A percentile compares a stretch with the other conserved stretches of the same genome.
Conservation (phyloP, 2,329 filamentous ascomycete genomes). For the Penicillium digitatum region DNA sequence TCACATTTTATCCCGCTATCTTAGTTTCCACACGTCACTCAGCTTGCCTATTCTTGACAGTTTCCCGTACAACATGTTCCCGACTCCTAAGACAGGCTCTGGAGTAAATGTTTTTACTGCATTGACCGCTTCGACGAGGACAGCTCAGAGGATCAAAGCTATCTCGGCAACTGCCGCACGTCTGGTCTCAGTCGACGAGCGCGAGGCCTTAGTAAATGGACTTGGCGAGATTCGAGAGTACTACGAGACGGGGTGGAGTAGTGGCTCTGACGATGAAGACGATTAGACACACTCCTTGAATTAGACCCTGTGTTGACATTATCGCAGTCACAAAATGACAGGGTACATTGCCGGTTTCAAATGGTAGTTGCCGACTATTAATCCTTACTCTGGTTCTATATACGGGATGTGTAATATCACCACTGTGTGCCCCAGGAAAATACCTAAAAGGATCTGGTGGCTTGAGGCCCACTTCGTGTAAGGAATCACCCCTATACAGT, state of each 20-base stretch:
- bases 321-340: background rate
- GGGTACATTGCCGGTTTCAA: background rate
- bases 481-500: background rate
- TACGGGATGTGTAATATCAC: background rate
- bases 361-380: background rate
- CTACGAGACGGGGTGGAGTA: constrained; percentile 84
- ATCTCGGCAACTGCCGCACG: constrained; percentile 63
- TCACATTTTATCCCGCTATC: background rate
- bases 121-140: constrained; percentile 69
- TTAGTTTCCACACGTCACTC: constrained; percentile 45
- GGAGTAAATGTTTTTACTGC: constrained; percentile 51
- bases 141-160: constrained; percentile 64
- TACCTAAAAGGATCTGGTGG: background rate
- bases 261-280: constrained; percentile 52
- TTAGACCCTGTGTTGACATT: background rate
- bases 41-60: constrained; percentile 76
- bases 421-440: background rate
- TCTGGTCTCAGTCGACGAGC: constrained; percentile 67
- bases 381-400: background rate
- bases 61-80: constrained; percentile 71
- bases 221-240: constrained; percentile 79
- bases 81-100: constrained; percentile 39
- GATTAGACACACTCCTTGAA: constrained; percentile 27
- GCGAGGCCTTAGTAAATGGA: constrained; percentile 76
- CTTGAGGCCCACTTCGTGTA: background rate